Evolutionary conservation across 306 rosid genomes (phyloP).

Genomic region (Fragaria vesca): DNA sequence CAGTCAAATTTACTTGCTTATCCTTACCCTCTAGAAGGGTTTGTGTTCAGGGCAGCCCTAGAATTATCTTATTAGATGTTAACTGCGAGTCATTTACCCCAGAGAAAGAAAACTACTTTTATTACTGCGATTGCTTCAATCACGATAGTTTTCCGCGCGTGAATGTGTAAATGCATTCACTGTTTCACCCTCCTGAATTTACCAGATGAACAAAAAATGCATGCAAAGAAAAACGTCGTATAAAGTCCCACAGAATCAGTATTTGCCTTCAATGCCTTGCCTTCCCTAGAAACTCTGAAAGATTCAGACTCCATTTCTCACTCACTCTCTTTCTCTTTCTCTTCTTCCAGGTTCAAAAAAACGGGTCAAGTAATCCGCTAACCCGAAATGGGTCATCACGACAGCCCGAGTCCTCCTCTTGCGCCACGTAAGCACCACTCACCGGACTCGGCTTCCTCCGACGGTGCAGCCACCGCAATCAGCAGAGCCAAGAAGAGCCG

Average conservation of each 20-base stretch:
- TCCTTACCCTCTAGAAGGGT: not conserved
- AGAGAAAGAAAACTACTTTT: too few species aligned
- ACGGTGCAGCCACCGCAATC: not conserved
- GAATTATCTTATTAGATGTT: too few species aligned
- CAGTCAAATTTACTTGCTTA: not conserved
- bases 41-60: not conserved
- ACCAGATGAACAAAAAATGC: slow-evolving; percentile 13
- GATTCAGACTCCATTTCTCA: not conserved
- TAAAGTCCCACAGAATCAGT: not conserved
- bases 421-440: not conserved
- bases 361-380: slow-evolving; percentile 3
- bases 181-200: not conserved
- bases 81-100: too few species aligned
- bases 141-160: too few species aligned
- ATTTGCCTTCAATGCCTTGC: not conserved
- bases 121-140: not conserved
- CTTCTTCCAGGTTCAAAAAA: not conserved
- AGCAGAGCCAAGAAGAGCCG: slow-evolving; percentile 4
- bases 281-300: not conserved
- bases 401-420: not conserved
- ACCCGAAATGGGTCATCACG: not conserved
- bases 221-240: slow-evolving; percentile 8
- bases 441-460: not conserved
- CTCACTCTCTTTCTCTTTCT: not conserved
- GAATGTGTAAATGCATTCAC: not conserved